phyloP scores from a whole-genome alignment of 2,329 filamentous ascomycete species.

The Phaeosphaeria sp. region DNA sequence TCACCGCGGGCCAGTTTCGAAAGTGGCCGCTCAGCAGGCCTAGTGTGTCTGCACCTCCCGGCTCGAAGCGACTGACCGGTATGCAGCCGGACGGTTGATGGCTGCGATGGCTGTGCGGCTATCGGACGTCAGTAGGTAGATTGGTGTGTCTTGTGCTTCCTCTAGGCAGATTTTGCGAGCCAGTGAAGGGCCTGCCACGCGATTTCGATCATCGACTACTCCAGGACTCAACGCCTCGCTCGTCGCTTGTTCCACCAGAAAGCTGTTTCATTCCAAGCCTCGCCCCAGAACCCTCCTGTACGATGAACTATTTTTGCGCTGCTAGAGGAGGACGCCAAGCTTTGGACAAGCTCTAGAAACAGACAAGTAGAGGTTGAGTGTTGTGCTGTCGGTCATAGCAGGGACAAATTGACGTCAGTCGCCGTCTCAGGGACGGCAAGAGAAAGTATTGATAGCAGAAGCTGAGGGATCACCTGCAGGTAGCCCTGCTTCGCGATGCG shows the following conservation, averaged over 20 bases:
- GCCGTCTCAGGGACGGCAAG: neutral
- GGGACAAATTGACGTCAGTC: constrained; percentile 16
- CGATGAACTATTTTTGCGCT: constrained; percentile 37
- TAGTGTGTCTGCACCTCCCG: constrained; percentile 7
- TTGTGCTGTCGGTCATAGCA: constrained; percentile 1
- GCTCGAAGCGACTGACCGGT: constrained; percentile 34
- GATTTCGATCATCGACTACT: neutral
- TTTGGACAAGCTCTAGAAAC: constrained; percentile 17
- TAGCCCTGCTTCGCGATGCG: neutral
- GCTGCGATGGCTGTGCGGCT: constrained; percentile 27
- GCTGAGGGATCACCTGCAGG: neutral
- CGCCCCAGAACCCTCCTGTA: constrained; percentile 6
- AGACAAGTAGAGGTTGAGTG: constrained; percentile 21
- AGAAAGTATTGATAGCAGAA: constrained; percentile 22
- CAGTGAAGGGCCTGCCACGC: neutral
- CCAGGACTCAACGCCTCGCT: constrained; percentile 2
- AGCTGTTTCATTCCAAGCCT: constrained; percentile 21
- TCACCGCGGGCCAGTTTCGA: neutral
- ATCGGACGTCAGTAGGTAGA: constrained; percentile 29
- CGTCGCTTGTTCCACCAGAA: constrained; percentile 15
- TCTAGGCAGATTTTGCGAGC: constrained; percentile 34
- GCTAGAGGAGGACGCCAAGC: constrained; percentile 35
- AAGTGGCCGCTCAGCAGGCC: neutral
- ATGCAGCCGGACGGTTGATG: constrained; percentile 26
- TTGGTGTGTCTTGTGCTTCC: constrained; percentile 23